These are phyloP conservation scores for Parachaetomium inaequale DNA, from an alignment of 495 filamentous ascomycete species.

Conservation along the genomic window DNA sequence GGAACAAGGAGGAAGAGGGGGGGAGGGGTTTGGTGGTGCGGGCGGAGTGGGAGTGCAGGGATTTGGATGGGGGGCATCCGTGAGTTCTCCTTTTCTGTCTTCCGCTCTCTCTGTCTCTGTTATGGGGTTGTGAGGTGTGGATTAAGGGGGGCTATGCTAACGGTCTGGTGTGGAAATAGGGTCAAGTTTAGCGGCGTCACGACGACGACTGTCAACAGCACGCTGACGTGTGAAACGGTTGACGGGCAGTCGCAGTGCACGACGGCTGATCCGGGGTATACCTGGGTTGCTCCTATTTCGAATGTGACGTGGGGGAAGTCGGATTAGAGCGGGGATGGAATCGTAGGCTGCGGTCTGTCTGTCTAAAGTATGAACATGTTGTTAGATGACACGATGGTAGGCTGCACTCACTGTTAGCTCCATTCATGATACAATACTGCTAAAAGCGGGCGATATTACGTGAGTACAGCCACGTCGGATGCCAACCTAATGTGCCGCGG, in stretches of 20 bases:
- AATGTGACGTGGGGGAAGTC: slow-evolving; percentile 12
- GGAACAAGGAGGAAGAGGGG: not conserved
- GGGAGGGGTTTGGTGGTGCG: slow-evolving; percentile 22
- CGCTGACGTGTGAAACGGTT: slow-evolving; percentile 10
- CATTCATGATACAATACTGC: too few relatives aligned
- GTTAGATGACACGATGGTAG: too few relatives aligned
- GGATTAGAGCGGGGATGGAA: not conserved
- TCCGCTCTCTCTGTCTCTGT: not conserved
- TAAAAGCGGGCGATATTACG: too few relatives aligned
- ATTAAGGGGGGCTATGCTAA: not conserved
- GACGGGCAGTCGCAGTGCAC: slow-evolving; percentile 7
- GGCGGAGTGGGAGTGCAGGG: slow-evolving; percentile 31
- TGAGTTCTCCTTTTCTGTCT: slow-evolving; percentile 17
- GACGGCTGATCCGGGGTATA: slow-evolving; percentile 11
- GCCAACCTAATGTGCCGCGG: too few relatives aligned
- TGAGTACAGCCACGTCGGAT: too few relatives aligned
- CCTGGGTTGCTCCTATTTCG: slow-evolving; percentile 13
- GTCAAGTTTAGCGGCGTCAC: slow-evolving; percentile 27
- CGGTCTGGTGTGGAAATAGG: slow-evolving; percentile 10
- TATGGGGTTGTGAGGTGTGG: not conserved
- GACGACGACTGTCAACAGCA: slow-evolving; percentile 20
- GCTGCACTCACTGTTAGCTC: too few relatives aligned
- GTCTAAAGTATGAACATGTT: too few relatives aligned
- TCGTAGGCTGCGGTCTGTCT: too few relatives aligned
- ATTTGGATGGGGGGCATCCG: slow-evolving; percentile 28